A percentile compares a stretch with the other conserved stretches of the same genome.
These are phyloP conservation scores for Sphaerostilbella broomeana DNA, from an alignment of 2,329 filamentous ascomycete species.

Conservation along the genomic window DNA sequence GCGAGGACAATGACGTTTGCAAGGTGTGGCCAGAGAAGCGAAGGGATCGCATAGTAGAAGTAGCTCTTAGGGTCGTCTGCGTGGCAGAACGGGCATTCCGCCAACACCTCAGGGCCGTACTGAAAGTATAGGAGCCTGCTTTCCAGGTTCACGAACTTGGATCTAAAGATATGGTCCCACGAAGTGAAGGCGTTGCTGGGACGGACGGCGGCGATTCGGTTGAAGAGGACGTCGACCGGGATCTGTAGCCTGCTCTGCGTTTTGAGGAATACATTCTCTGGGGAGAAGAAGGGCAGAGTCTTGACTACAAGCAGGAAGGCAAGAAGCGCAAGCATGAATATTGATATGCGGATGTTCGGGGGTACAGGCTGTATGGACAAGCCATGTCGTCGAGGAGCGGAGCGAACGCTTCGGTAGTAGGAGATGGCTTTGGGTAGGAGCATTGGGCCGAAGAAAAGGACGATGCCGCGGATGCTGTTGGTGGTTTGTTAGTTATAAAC, in stretches of 20 bases:
- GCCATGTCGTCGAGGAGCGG: slow-evolving; percentile 36
- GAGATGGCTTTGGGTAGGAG: slow-evolving; percentile 59
- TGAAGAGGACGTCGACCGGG: slow-evolving; percentile 77
- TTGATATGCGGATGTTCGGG: slow-evolving; percentile 44
- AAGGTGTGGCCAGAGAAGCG: slow-evolving; percentile 70
- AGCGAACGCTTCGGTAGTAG: slow-evolving; percentile 53
- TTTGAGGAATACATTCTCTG: slow-evolving; percentile 72
- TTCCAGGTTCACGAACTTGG: slow-evolving; percentile 62
- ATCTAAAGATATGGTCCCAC: slow-evolving; percentile 58
- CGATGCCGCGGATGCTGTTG: slow-evolving; percentile 48
- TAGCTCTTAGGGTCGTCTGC: slow-evolving; percentile 64
- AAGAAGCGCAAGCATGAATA: slow-evolving; percentile 52
- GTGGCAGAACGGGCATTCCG: slow-evolving; percentile 75
- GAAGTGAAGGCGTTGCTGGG: slow-evolving; percentile 41
- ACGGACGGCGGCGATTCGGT: slow-evolving; percentile 58
- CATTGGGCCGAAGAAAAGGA: slow-evolving; percentile 62
- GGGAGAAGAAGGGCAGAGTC: slow-evolving; percentile 60
- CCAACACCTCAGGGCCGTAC: slow-evolving; percentile 68
- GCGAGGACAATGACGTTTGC: slow-evolving; percentile 68
- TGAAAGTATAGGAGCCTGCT: slow-evolving; percentile 75
- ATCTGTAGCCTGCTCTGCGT: slow-evolving; percentile 81
- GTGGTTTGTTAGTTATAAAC: too few species aligned
- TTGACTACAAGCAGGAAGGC: slow-evolving; percentile 43
- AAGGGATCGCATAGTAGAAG: slow-evolving; percentile 73
- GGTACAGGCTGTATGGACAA: slow-evolving; percentile 51